These are phyloP conservation scores for Populus hybrid DNA, from an alignment of 441 rosid genomes.

Conservation along the genomic window DNA sequence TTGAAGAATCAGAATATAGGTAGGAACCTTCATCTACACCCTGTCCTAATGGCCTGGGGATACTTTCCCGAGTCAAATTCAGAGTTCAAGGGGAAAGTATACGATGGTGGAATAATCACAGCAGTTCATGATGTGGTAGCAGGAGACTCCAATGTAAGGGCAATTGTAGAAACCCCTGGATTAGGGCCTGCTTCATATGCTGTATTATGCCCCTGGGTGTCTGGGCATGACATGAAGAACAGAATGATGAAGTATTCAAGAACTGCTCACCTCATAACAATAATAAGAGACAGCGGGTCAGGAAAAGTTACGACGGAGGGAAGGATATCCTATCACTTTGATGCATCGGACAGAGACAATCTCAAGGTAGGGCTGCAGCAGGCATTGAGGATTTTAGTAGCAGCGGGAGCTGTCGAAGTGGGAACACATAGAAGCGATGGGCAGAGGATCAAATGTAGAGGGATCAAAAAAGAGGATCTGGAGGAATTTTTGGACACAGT, in stretches of 20 bases:
- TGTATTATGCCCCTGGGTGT: slow-evolving; percentile 61
- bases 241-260: slow-evolving; percentile 67
- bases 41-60: slow-evolving; percentile 84
- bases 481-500: slow-evolving; percentile 39
- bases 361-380: slow-evolving; percentile 55
- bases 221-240: slow-evolving; percentile 62
- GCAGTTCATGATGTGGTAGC: slow-evolving; percentile 51
- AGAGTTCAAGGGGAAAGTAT: slow-evolving; percentile 45
- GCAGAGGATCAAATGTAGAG: slow-evolving; percentile 58
- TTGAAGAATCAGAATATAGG: slow-evolving; percentile 71
- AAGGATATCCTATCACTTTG: slow-evolving; percentile 42
- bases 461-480: slow-evolving; percentile 38
- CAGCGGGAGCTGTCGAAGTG: slow-evolving; percentile 96
- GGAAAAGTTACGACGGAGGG: slow-evolving; percentile 65
- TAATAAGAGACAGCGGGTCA: slow-evolving; percentile 58
- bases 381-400: slow-evolving; percentile 67
- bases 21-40: slow-evolving; percentile 74
- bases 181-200: slow-evolving; percentile 61
- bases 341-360: slow-evolving; percentile 49
- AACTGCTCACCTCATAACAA: slow-evolving; percentile 58
- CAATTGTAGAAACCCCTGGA: too few relatives aligned
- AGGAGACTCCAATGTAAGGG: slow-evolving; percentile 10
- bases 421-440: slow-evolving; percentile 90
- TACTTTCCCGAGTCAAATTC: slow-evolving; percentile 70
- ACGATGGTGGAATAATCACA: slow-evolving; percentile 92